Evolutionary conservation across 1,139 yeast genomes (phyloP).

Genomic region (Scheffersomyces cryptocercus): DNA sequence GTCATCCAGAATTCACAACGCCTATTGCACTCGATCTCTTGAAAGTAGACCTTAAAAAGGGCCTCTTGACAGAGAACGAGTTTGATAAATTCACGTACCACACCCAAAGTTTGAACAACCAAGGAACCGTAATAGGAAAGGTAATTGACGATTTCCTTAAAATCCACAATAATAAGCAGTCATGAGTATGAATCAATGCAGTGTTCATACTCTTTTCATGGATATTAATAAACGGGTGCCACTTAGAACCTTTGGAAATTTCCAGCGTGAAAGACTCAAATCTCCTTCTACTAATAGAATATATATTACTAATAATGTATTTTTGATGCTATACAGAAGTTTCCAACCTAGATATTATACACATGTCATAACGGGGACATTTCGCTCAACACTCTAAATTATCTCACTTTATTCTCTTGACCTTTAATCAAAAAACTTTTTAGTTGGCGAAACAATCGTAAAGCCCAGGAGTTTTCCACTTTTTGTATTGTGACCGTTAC

Average conservation of each 20-base stretch:
- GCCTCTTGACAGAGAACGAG: constrained; percentile 11
- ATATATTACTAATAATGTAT: too few species aligned
- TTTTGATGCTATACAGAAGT: too few species aligned
- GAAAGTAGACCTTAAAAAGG: constrained; percentile 6
- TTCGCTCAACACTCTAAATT: too few species aligned
- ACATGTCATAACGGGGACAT: too few species aligned
- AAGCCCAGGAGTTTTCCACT: constrained; percentile 49
- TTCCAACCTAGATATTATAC: too few species aligned
- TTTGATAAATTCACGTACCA: constrained; percentile 29
- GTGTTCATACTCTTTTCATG: too few species aligned
- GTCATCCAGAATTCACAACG: constrained; percentile 80
- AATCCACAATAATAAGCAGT: constrained; percentile 2
- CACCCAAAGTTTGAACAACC: constrained; percentile 33
- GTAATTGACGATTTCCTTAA: constrained; percentile 31
- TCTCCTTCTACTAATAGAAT: too few species aligned
- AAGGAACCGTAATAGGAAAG: constrained; percentile 34
- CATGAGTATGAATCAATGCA: too few species aligned
- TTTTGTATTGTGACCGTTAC: constrained; percentile 7
- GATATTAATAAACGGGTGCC: too few species aligned
- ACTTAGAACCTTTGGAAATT: too few species aligned
- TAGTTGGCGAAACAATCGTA: constrained; percentile 41
- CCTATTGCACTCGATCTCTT: constrained; percentile 32
- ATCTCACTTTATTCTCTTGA: too few species aligned
- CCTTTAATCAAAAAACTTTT: constrained; percentile 28
- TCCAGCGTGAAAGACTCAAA: too few species aligned